These are phyloP conservation scores for Colletotrichum limetticola DNA, from an alignment of 2,329 filamentous ascomycete genomes.

Conservation along the genomic window DNA sequence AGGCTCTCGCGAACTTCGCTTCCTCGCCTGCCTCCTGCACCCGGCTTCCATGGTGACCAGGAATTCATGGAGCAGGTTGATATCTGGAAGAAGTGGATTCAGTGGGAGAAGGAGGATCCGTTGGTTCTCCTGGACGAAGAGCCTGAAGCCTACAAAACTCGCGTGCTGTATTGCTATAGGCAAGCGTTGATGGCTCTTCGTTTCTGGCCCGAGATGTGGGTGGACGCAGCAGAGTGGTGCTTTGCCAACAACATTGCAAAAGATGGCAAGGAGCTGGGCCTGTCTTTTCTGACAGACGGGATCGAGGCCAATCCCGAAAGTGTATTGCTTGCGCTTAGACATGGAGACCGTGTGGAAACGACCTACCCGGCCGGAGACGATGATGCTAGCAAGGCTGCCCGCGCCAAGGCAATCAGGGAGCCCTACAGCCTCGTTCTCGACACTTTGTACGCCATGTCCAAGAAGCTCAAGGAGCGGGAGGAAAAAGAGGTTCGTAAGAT, in stretches of 20 bases:
- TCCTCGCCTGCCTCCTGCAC: conserved; percentile 82
- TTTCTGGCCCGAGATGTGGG: conserved; percentile 97
- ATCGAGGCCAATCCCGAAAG: conserved; percentile 93
- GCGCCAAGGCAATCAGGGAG: conserved; percentile 81
- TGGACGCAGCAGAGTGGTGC: conserved; percentile 93
- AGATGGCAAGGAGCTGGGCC: conserved; percentile 71
- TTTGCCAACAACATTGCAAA: conserved; percentile 77
- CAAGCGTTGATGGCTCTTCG: conserved; percentile 92
- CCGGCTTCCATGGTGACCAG: conserved; percentile 86
- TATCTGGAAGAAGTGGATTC: conserved; percentile 93
- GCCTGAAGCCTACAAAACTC: conserved; percentile 75
- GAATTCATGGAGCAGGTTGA: conserved; percentile 88
- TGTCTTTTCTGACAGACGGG: conserved; percentile 83
- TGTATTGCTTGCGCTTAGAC: conserved; percentile 87
- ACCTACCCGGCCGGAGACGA: conserved; percentile 81
- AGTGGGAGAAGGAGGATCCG: conserved; percentile 94
- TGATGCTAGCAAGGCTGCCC: conserved; percentile 78
- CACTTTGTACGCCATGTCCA: conserved; percentile 87
- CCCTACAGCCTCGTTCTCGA: conserved; percentile 87
- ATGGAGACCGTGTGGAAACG: conserved; percentile 87
- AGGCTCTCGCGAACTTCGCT: conserved; percentile 81
- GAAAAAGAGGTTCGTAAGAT: conserved; percentile 66
- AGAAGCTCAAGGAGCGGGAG: conserved; percentile 75
- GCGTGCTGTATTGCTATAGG: conserved; percentile 91
- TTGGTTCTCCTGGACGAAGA: conserved; percentile 89